A percentile compares a stretch with the other conserved stretches of the same genome.
These are phyloP conservation scores for Fomitopsis serialis DNA, from an alignment of 768 basidiomycete species.

Conservation along the genomic window DNA sequence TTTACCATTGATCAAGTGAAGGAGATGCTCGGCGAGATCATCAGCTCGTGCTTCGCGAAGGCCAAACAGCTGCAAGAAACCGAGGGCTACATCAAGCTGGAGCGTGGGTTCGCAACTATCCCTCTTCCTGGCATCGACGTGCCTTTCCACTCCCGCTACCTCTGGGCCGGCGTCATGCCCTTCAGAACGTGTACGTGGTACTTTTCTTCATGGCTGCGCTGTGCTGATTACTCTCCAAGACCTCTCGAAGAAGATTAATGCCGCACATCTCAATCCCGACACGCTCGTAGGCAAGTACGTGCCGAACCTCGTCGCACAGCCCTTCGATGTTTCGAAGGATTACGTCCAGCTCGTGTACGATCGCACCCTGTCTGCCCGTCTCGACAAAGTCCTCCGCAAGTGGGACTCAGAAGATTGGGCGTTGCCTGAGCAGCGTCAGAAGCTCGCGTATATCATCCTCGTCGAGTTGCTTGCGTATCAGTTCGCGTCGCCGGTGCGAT, in stretches of 20 bases:
- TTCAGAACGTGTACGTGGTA: conserved; percentile 84
- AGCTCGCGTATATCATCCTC: conserved; percentile 92
- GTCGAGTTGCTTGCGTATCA: conserved; percentile 97
- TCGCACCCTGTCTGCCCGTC: conserved; percentile 91
- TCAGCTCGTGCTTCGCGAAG: conserved; percentile 72
- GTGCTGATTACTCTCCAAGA: conserved; percentile 38
- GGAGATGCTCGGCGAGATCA: conserved; percentile 91
- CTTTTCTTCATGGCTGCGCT: conserved; percentile 1
- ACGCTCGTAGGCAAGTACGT: conserved; percentile 94
- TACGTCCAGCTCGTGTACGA: conserved; percentile 96
- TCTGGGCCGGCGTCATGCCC: conserved; percentile 97
- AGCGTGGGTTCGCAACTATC: conserved; percentile 95
- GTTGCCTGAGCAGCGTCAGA: conserved; percentile 75
- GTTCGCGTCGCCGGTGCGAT: conserved; percentile 96
- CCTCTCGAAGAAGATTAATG: conserved; percentile 96
- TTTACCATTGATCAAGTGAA: conserved; percentile 91
- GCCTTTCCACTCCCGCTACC: conserved; percentile 98
- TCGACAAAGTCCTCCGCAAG: conserved; percentile 89
- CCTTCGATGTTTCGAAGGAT: conserved; percentile 75
- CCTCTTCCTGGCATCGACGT: conserved; percentile 97
- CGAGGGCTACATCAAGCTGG: conserved; percentile 88
- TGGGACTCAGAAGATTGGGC: conserved; percentile 95
- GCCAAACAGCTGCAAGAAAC: conserved; percentile 74
- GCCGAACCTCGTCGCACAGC: conserved; percentile 90
- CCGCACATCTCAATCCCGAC: conserved; percentile 87